Base-by-base conservation (phyloP, 2,329 filamentous ascomycete species). In the Salinomyces thailandicus region DNA sequence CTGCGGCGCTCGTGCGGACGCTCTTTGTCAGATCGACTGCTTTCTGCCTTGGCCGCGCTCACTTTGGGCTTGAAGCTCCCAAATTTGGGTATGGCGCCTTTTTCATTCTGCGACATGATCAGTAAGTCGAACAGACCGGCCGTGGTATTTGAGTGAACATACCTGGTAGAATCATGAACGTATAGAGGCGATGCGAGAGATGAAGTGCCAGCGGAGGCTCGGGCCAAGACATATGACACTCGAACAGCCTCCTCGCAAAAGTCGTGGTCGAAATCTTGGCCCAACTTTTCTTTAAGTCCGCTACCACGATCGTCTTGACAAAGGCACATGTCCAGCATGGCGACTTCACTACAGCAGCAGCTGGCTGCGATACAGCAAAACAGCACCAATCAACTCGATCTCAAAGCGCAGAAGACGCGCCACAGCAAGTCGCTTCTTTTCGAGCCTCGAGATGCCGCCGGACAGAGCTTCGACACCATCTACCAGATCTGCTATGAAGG, bases 401-500 rank as follows among this genome's bases (percentile, higher is more conserved):
- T 94, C 51, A 94, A 93, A 64, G 85, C 87, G 53, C 86, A 95
- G 66, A 89, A 86, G 62, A 77, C 82, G 43, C 78, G 85, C 45
- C 91, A 98, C 64, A 85, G 85, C 47, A 89, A 95, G 62, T 98
- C 91, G 36, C 68, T 99, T 43, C 84, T 99, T 41, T 98, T 93
- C 67, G 87, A 94, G 51, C 74, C 83, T 42, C 77, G 79, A 55
- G 72, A 89, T 50, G 91, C 91, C 34, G 80, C 82, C 5, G 79
- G 78, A 12, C 91, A 99, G 66, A 91, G 80, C 53, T 94, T 89
- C 60, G 84, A 94, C 55, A 83, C 80, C 4, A 73, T 98, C 40
- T 96, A 83, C 59, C 75, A 81, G 38, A 75, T 93, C 58, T 96
- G 89, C 57, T 70, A 78, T 48, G 84, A 93, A 53, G 91, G 87